Conservation (phyloP, 768 basidiomycete species). For the Clathrus columnatus region DNA sequence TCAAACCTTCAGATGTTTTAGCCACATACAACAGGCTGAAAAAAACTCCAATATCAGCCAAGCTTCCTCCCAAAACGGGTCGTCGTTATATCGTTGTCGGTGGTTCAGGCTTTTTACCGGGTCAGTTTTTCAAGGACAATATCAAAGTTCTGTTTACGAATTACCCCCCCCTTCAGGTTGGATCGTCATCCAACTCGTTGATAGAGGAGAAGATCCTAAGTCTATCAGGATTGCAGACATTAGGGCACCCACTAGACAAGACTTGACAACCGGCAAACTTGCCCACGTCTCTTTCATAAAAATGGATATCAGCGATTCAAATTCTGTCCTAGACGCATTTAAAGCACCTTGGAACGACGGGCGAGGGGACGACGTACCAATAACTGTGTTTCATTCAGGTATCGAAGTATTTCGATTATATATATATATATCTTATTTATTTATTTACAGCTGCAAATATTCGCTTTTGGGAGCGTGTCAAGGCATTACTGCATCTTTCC, state of each 20-base stretch:
- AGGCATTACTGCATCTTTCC: constrained; percentile 43
- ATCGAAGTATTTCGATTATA: not conserved
- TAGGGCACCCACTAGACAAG: constrained; percentile 47
- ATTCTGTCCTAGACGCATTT: constrained; percentile 53
- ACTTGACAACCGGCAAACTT: constrained; percentile 44
- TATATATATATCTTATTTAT: not conserved
- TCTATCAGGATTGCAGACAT: constrained; percentile 63
- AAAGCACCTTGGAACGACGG: constrained; percentile 44
- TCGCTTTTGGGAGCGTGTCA: constrained; percentile 63
- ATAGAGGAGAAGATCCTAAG: constrained; percentile 61
- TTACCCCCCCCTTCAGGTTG: constrained; percentile 44
- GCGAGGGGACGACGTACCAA: constrained; percentile 23
- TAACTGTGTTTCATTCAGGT: constrained; percentile 55
- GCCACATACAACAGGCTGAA: constrained; percentile 29
- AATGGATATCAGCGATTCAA: constrained; percentile 48
- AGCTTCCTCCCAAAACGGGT: constrained; percentile 61
- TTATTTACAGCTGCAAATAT: constrained; percentile 58
- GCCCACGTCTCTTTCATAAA: constrained; percentile 47
- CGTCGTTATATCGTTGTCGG: constrained; percentile 70
- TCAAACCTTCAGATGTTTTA: constrained; percentile 34
- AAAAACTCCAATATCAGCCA: constrained; percentile 19
- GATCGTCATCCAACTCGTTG: constrained; percentile 60
- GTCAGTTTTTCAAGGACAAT: not conserved
- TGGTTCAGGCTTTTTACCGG: constrained; percentile 40
- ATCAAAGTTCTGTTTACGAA: too few relatives aligned